Base-by-base conservation (phyloP, 352 stramenopile genomes). In the Thraustochytrium striatum region DNA sequence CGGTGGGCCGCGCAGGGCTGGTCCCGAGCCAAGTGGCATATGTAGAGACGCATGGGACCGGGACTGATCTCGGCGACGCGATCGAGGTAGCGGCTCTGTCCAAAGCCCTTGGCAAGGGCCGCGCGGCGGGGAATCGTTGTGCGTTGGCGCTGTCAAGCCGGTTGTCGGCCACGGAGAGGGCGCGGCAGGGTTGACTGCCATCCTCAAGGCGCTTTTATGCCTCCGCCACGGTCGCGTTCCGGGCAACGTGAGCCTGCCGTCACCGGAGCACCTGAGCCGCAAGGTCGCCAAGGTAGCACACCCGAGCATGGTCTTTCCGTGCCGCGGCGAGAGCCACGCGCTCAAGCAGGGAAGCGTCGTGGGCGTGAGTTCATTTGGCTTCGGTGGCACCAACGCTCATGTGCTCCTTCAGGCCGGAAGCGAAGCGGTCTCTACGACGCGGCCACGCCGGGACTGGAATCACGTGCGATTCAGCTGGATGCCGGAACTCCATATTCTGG, bases 1-100 rank as follows among this genome's bases (percentile, higher is more conserved):
- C 84, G 33, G 47, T 87, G 5, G 21, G 35, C 38, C 69, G 55
- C 9, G 61, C 36, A 79, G 19, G 9, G 5, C 69, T 73, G 0
- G 25, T 21, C 19, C 39, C 59, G 13, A 47, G 50, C 44, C 47
- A 75, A 5, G 61, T 88, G 28, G 82, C 58, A 21, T 88, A 85
- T 72, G 73, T 88, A 35, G 85, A 89, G 69, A 73, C 84, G n/a
- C 85, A 88, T 39, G 85, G 85, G 33, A 88, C 85, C 16, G 85
- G 85, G 19, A 89, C 85, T 19, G 50, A 81, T 28, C 75, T 89
- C 11, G 85, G 85, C 9, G 85, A 89, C 55, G 83, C 85, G 19
- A 84, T 89, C 3, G 85, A 89, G 69, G 57, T 86, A 7, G 70
- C 30, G 11, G 61, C 65, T 7, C 32, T 80, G 11, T 1, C 81